A percentile compares a stretch with the other conserved stretches of the same genome.
phyloP scores from a whole-genome alignment of 169 alveolate species.

The Hepatocystis sp. region DNA sequence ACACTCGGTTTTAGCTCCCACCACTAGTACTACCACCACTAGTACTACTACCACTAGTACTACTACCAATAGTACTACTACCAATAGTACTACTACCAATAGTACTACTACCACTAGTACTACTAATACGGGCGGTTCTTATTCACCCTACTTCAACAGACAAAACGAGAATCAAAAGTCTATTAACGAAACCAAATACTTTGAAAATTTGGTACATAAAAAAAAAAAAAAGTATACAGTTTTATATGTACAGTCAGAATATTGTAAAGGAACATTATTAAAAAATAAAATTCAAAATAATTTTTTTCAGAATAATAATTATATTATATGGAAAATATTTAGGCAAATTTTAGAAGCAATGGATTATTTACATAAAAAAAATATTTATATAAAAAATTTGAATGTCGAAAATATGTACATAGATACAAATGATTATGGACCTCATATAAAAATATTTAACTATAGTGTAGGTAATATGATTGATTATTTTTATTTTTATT shows the following conservation, averaged over 20 bases:
- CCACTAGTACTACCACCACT: too few relatives aligned
- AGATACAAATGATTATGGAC: conserved; percentile 50
- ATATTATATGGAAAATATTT: conserved; percentile 51
- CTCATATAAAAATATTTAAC: conserved; percentile 48
- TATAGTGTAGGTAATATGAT: conserved; percentile 44
- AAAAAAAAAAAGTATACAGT: conserved; percentile 14
- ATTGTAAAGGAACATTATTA: conserved; percentile 57
- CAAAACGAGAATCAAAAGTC: background rate
- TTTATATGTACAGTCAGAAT: conserved; percentile 58
- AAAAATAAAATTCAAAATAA: conserved; percentile 44
- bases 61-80: too few relatives aligned
- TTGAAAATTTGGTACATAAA: conserved; percentile 18
- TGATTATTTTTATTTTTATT: conserved; percentile 50
- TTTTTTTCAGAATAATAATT: conserved; percentile 57
- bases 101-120: background rate
- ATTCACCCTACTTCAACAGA: too few relatives aligned
- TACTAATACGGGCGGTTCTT: background rate
- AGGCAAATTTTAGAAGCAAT: conserved; percentile 53
- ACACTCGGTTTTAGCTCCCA: too few relatives aligned
- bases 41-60: too few relatives aligned
- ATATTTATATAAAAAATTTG: conserved; percentile 47
- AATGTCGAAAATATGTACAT: conserved; percentile 40
- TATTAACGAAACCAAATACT: conserved; percentile 4
- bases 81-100: too few relatives aligned
- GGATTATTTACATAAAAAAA: conserved; percentile 40